These are phyloP conservation scores for Aspergillus asperescens DNA, from an alignment of 495 filamentous ascomycete genomes.

Conservation along the genomic window DNA sequence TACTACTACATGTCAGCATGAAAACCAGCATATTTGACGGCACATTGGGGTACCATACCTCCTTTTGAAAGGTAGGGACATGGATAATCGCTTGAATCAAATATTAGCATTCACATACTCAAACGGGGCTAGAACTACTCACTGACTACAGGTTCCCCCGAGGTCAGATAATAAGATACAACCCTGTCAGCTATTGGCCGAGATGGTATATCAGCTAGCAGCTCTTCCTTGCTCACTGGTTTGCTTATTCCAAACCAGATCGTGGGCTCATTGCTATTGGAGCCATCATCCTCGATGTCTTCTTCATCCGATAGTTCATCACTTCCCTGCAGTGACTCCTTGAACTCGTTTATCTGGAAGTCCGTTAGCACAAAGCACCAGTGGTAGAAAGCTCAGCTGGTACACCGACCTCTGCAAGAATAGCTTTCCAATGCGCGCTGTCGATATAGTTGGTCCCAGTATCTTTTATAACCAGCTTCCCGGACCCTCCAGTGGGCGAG, in stretches of 20 bases:
- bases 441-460: conserved; percentile 46
- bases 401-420: conserved; percentile 45
- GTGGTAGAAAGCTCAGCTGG: neutral
- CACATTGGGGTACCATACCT: no score
- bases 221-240: conserved; percentile 29
- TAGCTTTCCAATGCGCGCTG: conserved; percentile 45
- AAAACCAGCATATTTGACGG: no score
- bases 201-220: conserved; percentile 38
- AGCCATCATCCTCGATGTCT: conserved; percentile 18
- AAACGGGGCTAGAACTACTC: conserved; percentile 3
- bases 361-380: conserved; percentile 7
- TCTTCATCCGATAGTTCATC: conserved; percentile 23
- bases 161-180: conserved; percentile 42
- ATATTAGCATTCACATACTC: neutral
- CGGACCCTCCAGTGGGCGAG: conserved; percentile 46
- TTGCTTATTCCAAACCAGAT: conserved; percentile 39
- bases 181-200: conserved; percentile 40
- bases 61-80: conserved; percentile 15
- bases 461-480: conserved; percentile 63
- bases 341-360: conserved; percentile 31
- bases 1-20: no score
- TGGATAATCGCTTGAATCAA: conserved; percentile 7
- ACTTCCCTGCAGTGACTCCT: conserved; percentile 15
- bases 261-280: conserved; percentile 24
- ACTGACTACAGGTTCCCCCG: conserved; percentile 40